phyloP scores from a whole-genome alignment of 257 asterid species.

The Primulina tabacum region DNA sequence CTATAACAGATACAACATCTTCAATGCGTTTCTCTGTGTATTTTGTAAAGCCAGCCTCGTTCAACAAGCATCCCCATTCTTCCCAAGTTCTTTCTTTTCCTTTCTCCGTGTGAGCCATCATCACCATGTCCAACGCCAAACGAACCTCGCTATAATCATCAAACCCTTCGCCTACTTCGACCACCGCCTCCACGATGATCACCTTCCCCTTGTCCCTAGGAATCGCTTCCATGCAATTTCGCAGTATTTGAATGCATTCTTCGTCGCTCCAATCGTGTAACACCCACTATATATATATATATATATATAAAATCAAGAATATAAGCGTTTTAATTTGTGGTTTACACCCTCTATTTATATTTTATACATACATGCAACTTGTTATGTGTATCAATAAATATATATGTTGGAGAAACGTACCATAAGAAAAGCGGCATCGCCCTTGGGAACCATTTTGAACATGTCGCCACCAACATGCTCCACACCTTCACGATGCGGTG shows the following conservation, averaged over 20 bases:
- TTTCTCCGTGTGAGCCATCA: slow-evolving; percentile 62
- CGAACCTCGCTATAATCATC: slow-evolving; percentile 36
- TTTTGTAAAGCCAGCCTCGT: slow-evolving; percentile 45
- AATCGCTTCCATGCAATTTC: slow-evolving; percentile 50
- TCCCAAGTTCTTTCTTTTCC: slow-evolving; percentile 56
- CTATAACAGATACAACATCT: slow-evolving; percentile 37
- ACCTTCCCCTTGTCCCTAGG: slow-evolving; percentile 47
- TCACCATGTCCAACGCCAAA: slow-evolving; percentile 59
- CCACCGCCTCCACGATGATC: slow-evolving; percentile 64
- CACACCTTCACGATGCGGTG: slow-evolving; percentile 34
- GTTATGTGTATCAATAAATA: too few species aligned
- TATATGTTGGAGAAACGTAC: too few species aligned
- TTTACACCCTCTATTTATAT: too few species aligned
- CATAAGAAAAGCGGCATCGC: slow-evolving; percentile 56
- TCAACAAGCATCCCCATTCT: slow-evolving; percentile 53
- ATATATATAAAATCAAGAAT: too few species aligned
- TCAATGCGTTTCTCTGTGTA: slow-evolving; percentile 31
- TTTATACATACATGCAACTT: too few species aligned
- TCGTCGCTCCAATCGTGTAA: slow-evolving; percentile 79
- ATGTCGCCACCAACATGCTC: slow-evolving; percentile 58
- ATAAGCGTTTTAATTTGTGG: too few species aligned
- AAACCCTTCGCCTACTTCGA: slow-evolving; percentile 26
- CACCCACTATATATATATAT: slow-evolving; percentile 38
- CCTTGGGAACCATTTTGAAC: slow-evolving; percentile 58
- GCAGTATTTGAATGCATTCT: slow-evolving; percentile 50